Percentiles rank a stretch among this genome's conserved stretches.
These are phyloP conservation scores for Leishmania tropica DNA, from an alignment of 208 protist species.

Conservation along the genomic window DNA sequence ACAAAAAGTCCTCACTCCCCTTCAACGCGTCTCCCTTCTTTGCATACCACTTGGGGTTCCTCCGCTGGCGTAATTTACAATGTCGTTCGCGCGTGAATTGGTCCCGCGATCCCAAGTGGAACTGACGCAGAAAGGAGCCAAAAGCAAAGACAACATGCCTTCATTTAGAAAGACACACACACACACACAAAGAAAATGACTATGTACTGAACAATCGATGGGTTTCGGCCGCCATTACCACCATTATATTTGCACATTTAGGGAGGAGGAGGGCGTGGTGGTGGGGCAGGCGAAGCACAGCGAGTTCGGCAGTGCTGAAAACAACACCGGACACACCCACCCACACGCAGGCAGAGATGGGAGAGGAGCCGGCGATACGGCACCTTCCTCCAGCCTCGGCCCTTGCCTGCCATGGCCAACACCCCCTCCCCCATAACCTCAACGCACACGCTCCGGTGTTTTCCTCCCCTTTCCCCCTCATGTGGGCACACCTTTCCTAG, in stretches of 20 bases:
- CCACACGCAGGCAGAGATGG: not conserved
- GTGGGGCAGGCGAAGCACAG: not conserved
- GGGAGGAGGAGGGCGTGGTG: not conserved
- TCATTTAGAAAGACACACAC: slow-evolving; percentile 6
- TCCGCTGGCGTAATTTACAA: not conserved
- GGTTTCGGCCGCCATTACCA: not conserved
- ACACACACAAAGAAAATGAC: not conserved
- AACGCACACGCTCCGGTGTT: not conserved
- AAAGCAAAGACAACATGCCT: slow-evolving; percentile 8
- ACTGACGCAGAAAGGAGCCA: not conserved
- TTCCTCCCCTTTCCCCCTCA: not conserved
- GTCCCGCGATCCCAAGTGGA: not conserved
- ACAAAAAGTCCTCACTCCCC: not conserved
- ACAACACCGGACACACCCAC: not conserved
- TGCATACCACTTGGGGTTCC: not conserved
- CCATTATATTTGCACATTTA: too few species aligned
- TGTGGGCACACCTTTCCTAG: not conserved
- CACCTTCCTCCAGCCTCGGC: not conserved
- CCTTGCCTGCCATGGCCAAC: not conserved
- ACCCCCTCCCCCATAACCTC: not conserved
- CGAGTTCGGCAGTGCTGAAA: not conserved
- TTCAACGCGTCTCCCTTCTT: not conserved
- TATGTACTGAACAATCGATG: not conserved
- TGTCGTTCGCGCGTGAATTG: not conserved
- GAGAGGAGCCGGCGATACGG: not conserved